Evolutionary conservation across 371 early-diverging fungal species (phyloP).

Genomic region (Rhizopus arrhizus): DNA sequence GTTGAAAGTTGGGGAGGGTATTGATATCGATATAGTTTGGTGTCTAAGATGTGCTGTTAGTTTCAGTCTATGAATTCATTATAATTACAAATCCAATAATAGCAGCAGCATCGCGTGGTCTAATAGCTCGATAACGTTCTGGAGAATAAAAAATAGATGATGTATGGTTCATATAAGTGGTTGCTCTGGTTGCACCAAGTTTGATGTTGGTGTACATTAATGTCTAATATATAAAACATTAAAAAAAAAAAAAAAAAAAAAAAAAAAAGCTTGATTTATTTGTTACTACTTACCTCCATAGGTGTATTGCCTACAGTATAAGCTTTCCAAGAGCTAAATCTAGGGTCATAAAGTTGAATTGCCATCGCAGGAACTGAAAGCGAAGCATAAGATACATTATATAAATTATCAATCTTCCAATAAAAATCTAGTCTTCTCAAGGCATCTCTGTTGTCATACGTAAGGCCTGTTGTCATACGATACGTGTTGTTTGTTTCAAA

Average conservation of each 20-base stretch:
- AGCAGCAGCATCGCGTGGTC: conserved; percentile 27
- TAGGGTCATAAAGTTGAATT: conserved; percentile 34
- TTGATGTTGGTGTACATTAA: conserved; percentile 23
- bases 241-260: conserved; percentile 21
- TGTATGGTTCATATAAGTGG: conserved; percentile 30
- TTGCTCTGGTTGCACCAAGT: conserved; percentile 30
- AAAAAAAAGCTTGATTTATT: conserved; percentile 4
- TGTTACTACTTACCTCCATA: conserved; percentile 25
- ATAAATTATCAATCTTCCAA: conserved; percentile 35
- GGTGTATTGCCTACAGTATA: conserved; percentile 21
- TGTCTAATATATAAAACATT: not conserved
- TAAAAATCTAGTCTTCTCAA: conserved; percentile 44
- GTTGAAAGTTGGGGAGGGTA: conserved; percentile 28
- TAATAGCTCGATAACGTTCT: conserved; percentile 34
- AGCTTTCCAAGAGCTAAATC: conserved; percentile 34
- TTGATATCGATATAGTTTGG: conserved; percentile 38
- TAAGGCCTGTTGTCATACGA: conserved; percentile 24
- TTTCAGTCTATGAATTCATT: not conserved
- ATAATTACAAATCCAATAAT: conserved; percentile 39
- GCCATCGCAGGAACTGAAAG: conserved; percentile 38
- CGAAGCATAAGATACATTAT: conserved; percentile 19
- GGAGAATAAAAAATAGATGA: conserved; percentile 33
- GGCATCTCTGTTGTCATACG: conserved; percentile 17
- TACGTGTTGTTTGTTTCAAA: conserved; percentile 31
- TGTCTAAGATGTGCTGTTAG: conserved; percentile 15